phyloP scores from a whole-genome alignment of 257 asterid species.

The Solanum stenotomum region DNA sequence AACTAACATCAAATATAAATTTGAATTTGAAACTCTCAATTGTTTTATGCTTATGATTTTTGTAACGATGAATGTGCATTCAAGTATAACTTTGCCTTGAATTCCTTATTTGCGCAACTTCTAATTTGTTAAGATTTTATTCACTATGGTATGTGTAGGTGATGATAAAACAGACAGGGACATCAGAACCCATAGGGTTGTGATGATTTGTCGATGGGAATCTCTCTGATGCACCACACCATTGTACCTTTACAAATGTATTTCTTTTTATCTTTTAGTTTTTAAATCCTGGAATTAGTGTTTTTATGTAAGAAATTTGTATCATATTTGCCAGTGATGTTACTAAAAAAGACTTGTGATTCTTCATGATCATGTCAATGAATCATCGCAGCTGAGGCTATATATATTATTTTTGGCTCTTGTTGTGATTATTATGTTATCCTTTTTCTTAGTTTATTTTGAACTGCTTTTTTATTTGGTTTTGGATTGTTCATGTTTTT shows the following conservation, averaged over 20 bases:
- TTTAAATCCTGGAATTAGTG: not conserved
- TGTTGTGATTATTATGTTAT: not conserved
- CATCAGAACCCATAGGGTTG: slow-evolving; percentile 38
- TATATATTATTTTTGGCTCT: not conserved
- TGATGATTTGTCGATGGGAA: slow-evolving; percentile 66
- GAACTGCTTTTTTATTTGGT: not conserved
- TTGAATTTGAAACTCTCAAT: not conserved
- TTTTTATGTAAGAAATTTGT: not conserved
- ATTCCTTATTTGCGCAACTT: too few relatives aligned
- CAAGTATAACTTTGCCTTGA: not conserved
- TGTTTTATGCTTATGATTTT: not conserved
- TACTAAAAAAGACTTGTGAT: not conserved
- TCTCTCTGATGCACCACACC: slow-evolving; percentile 52
- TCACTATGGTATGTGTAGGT: slow-evolving; percentile 10
- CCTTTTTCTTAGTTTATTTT: not conserved
- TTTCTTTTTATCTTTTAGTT: not conserved
- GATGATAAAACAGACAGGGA: slow-evolving; percentile 81
- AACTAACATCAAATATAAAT: not conserved
- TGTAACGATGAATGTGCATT: not conserved
- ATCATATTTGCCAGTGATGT: not conserved
- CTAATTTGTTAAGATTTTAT: too few relatives aligned
- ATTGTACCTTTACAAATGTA: not conserved
- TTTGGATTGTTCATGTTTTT: slow-evolving; percentile 11
- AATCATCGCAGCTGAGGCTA: slow-evolving; percentile 32
- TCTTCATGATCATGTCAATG: slow-evolving; percentile 4